These are phyloP conservation scores for Cladosporium halotolerans DNA, from an alignment of 2,329 filamentous ascomycete species.

Conservation along the genomic window DNA sequence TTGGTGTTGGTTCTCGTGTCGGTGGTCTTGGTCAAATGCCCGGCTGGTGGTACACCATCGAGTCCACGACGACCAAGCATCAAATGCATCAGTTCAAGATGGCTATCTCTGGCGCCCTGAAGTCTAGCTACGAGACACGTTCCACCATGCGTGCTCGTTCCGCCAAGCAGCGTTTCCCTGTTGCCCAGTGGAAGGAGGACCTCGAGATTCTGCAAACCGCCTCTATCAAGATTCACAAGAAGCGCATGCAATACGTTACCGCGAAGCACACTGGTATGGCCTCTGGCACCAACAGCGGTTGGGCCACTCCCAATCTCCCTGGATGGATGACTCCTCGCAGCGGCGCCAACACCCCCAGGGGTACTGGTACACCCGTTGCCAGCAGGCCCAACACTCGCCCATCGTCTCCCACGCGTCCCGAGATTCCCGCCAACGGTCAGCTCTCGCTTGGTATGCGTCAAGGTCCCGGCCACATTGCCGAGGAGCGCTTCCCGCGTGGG, in stretches of 20 bases:
- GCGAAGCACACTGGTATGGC: conserved; percentile 8
- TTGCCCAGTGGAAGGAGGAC: conserved; percentile 61
- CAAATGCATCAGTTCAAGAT: conserved; percentile 59
- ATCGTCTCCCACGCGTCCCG: conserved; percentile 27
- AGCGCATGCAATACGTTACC: conserved; percentile 27
- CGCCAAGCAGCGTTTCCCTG: conserved; percentile 60
- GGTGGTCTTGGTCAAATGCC: conserved; percentile 66
- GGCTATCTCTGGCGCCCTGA: conserved; percentile 56
- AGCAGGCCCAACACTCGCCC: conserved; percentile 26
- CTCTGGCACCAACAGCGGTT: conserved; percentile 24
- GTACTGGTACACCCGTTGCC: conserved; percentile 31
- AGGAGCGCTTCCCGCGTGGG: background rate
- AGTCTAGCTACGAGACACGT: conserved; percentile 50
- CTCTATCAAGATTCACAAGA: conserved; percentile 53
- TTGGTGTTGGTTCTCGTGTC: conserved; percentile 60
- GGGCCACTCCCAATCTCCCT: conserved; percentile 28
- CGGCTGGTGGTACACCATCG: conserved; percentile 65
- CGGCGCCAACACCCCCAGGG: conserved; percentile 38
- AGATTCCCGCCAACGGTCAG: conserved; percentile 19
- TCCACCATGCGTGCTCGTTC: conserved; percentile 60
- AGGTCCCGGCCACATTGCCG: conserved; percentile 23
- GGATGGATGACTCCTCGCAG: conserved; percentile 37
- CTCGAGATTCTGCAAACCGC: conserved; percentile 56
- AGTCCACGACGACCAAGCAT: conserved; percentile 58
- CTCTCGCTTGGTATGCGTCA: conserved; percentile 27